Evolutionary conservation across 345 rosid genomes (phyloP).

Genomic region (Microcos paniculata): DNA sequence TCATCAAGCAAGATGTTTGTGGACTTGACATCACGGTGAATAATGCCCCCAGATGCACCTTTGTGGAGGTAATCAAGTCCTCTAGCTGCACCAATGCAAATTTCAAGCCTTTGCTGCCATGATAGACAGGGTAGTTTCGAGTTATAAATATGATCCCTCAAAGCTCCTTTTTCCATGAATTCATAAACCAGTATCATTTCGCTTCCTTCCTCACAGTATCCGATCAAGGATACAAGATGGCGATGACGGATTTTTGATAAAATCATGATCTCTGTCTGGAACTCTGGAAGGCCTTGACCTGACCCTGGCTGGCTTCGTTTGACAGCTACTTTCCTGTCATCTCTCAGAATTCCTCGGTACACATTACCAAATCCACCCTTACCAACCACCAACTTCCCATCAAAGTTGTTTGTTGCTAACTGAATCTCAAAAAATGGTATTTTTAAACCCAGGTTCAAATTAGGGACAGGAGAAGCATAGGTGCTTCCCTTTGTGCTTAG

Average conservation of each 20-base stretch:
- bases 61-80: slow-evolving; percentile 55
- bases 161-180: slow-evolving; percentile 55
- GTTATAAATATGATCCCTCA: slow-evolving; percentile 48
- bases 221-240: slow-evolving; percentile 68
- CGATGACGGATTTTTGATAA: slow-evolving; percentile 63
- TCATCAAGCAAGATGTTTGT: slow-evolving; percentile 59
- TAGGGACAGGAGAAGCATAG: slow-evolving; percentile 22
- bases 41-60: slow-evolving; percentile 41
- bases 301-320: slow-evolving; percentile 46
- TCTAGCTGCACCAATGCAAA: slow-evolving; percentile 57
- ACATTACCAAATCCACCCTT: slow-evolving; percentile 51
- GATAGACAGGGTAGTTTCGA: slow-evolving; percentile 35
- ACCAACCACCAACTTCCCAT: slow-evolving; percentile 36
- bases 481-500: slow-evolving; percentile 12
- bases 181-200: slow-evolving; percentile 67
- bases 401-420: slow-evolving; percentile 44
- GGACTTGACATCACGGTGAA: slow-evolving; percentile 62
- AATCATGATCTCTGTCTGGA: slow-evolving; percentile 52
- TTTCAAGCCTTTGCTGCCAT: slow-evolving; percentile 58
- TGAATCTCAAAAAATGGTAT: slow-evolving; percentile 39
- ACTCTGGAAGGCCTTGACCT: slow-evolving; percentile 52
- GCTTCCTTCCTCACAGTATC: slow-evolving; percentile 56
- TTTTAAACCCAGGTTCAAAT: slow-evolving; percentile 38
- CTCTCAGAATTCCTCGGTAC: slow-evolving; percentile 37
- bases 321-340: slow-evolving; percentile 45